phyloP scores from a whole-genome alignment of 1,139 yeast genomes.

The Citeromyces hawaiiensis region DNA sequence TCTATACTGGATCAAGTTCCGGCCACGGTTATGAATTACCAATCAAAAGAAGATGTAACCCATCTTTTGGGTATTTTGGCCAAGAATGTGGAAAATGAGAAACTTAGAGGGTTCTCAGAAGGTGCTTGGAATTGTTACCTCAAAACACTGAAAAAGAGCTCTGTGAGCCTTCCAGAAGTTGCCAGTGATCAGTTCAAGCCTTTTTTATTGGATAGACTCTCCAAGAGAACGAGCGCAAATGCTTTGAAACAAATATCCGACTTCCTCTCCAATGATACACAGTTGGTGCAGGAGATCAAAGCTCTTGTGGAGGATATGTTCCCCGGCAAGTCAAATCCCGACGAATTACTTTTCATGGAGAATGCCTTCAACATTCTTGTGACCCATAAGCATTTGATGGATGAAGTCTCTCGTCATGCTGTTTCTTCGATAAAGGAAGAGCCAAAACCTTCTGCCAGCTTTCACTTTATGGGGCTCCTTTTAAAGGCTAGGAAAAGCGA shows the following conservation, averaged over 20 bases:
- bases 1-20: constrained; percentile 12
- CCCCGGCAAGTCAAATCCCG: neutral
- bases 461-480: too few relatives aligned
- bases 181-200: too few relatives aligned
- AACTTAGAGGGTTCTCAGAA: constrained; percentile 8
- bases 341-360: constrained; percentile 4
- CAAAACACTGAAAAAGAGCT: constrained; percentile 3
- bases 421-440: constrained; percentile 15
- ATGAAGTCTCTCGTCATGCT: constrained; percentile 9
- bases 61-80: constrained; percentile 15
- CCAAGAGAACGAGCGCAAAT: too few relatives aligned
- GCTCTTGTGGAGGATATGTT: too few relatives aligned
- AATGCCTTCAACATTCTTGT: constrained; percentile 6
- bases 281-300: too few relatives aligned
- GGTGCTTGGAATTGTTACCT: constrained; percentile 14
- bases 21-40: constrained; percentile 11
- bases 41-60: constrained; percentile 9
- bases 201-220: too few relatives aligned
- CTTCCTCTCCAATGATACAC: too few relatives aligned
- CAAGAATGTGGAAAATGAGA: constrained; percentile 14
- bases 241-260: too few relatives aligned
- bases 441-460: constrained; percentile 8
- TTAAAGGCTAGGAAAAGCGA: too few relatives aligned
- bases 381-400: constrained; percentile 7
- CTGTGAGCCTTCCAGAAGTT: too few relatives aligned